phyloP scores from a whole-genome alignment of 441 rosid species.

The Geranium incanum region DNA sequence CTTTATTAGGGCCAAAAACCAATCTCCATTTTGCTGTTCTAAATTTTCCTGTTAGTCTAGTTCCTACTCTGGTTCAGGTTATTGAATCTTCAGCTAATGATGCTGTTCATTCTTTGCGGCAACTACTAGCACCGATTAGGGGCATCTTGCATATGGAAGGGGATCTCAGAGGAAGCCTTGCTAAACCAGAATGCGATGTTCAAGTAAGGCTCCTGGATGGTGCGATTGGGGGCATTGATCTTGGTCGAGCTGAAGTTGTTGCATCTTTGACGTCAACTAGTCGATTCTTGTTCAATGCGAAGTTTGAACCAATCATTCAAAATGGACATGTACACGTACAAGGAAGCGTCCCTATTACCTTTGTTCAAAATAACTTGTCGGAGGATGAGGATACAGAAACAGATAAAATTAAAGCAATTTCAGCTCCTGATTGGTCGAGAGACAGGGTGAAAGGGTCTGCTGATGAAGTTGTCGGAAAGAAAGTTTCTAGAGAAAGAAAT shows the following conservation, averaged over 20 bases:
- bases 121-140: constrained; percentile 79
- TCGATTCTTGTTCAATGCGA: constrained; percentile 93
- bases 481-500: constrained; percentile 57
- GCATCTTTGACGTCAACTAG: constrained; percentile 88
- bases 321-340: constrained; percentile 94
- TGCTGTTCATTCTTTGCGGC: constrained; percentile 74
- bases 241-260: constrained; percentile 95
- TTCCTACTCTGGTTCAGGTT: constrained; percentile 86
- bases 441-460: constrained; percentile 51
- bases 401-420: constrained; percentile 47
- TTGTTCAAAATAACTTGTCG: constrained; percentile 46
- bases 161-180: constrained; percentile 93
- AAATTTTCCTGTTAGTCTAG: constrained; percentile 89
- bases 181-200: constrained; percentile 96
- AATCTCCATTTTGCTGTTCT: constrained; percentile 98
- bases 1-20: constrained; percentile 82
- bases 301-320: constrained; percentile 80
- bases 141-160: constrained; percentile 99
- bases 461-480: constrained; percentile 52
- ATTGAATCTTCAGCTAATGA: constrained; percentile 89
- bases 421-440: constrained; percentile 74
- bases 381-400: constrained; percentile 64
- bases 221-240: constrained; percentile 91
- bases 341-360: constrained; percentile 86
- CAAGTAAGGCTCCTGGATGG: constrained; percentile 97